Conservation (phyloP, 371 early-diverging fungal species). For the Circinella umbellata region DNA sequence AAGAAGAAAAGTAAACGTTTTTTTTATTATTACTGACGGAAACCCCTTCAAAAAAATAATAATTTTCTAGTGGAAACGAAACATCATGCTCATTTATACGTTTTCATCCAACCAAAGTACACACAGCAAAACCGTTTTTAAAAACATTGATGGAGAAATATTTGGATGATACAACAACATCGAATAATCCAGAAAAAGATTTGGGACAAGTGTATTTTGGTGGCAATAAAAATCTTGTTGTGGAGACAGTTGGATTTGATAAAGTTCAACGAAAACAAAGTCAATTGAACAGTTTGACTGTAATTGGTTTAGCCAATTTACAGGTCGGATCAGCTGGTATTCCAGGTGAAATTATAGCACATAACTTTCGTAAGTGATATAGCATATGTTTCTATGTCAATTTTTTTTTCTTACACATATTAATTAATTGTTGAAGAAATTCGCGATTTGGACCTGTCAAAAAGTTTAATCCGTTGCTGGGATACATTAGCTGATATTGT, state of each 20-base stretch:
- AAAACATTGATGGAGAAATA: conserved; percentile 63
- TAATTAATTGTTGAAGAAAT: conserved; percentile 33
- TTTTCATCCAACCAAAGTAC: conserved; percentile 54
- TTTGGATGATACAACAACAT: conserved; percentile 26
- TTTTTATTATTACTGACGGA: not conserved
- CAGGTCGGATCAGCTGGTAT: conserved; percentile 40
- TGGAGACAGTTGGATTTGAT: conserved; percentile 85
- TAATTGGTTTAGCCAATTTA: conserved; percentile 60
- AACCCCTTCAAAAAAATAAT: too few species aligned
- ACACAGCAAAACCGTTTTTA: conserved; percentile 56
- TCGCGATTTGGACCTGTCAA: conserved; percentile 76
- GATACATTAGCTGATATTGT: conserved; percentile 64
- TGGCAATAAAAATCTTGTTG: conserved; percentile 57
- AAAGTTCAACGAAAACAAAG: conserved; percentile 65
- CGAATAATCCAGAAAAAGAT: conserved; percentile 19
- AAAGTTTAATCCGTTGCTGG: conserved; percentile 69
- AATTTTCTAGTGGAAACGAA: conserved; percentile 19
- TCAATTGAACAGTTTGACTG: conserved; percentile 46
- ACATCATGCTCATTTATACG: conserved; percentile 83
- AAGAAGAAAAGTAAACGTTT: too few species aligned
- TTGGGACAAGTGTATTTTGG: conserved; percentile 46
- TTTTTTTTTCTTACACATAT: too few species aligned
- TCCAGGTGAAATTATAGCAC: conserved; percentile 24
- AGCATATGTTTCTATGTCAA: not conserved
- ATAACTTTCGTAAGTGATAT: conserved; percentile 25